Conservation (phyloP, 495 filamentous ascomycete species). For the Podospora appendiculata region DNA sequence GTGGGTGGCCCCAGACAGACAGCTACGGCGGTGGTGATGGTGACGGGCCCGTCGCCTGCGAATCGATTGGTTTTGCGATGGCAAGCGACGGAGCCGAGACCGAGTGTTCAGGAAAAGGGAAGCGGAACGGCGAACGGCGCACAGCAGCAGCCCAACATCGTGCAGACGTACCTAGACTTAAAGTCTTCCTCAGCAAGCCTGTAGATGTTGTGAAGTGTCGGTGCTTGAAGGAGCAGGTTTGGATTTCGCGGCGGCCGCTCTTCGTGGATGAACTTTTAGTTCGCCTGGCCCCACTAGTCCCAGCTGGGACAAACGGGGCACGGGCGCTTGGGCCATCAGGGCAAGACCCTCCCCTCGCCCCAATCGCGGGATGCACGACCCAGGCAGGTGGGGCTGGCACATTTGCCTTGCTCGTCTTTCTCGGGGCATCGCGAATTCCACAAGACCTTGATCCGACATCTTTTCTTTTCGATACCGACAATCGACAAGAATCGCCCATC, state of each 20-base stretch:
- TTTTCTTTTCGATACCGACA: conserved; percentile 20
- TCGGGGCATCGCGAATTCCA: conserved; percentile 28
- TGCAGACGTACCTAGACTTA: conserved; percentile 50
- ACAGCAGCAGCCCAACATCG: conserved; percentile 22
- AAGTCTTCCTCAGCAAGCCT: conserved; percentile 47
- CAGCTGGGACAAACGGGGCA: too few relatives aligned
- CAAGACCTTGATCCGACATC: conserved; percentile 10
- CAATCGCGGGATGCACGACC: too few relatives aligned
- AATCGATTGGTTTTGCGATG: neutral
- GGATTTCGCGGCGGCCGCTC: conserved; percentile 13
- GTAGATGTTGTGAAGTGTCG: conserved; percentile 31
- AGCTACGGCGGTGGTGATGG: neutral
- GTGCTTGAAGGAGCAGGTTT: conserved; percentile 22
- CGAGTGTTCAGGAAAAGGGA: conserved; percentile 19
- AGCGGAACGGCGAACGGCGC: conserved; percentile 9
- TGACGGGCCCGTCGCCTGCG: neutral
- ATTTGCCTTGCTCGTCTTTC: neutral
- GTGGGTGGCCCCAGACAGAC: neutral
- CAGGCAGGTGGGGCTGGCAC: too few relatives aligned
- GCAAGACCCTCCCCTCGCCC: too few relatives aligned
- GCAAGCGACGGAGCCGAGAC: conserved; percentile 12
- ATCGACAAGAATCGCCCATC: conserved; percentile 55
- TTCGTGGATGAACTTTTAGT: too few relatives aligned
- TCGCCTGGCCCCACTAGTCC: too few relatives aligned
- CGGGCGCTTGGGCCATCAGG: too few relatives aligned